Evolutionary conservation across 2,329 filamentous ascomycete genomes (phyloP).

Genomic region (Lachnellula willkommii): DNA sequence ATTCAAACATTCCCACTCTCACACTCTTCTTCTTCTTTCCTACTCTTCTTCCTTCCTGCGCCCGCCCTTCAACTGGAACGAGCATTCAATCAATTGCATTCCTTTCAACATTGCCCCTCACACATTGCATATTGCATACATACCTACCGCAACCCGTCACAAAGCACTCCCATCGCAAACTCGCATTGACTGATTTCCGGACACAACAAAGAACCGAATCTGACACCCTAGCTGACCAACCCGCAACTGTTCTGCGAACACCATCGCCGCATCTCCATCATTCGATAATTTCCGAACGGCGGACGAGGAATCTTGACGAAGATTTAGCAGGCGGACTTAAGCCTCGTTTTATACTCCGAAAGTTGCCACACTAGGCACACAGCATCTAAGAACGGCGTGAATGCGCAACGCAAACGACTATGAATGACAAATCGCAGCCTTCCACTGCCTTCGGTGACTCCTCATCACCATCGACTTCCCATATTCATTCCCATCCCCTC

Average conservation of each 20-base stretch:
- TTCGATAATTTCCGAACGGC: slow-evolving; percentile 10
- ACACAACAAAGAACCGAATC: slow-evolving; percentile 28
- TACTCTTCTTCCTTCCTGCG: not conserved
- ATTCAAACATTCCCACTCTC: not conserved
- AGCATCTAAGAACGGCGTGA: slow-evolving; percentile 14
- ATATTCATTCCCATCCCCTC: slow-evolving; percentile 16
- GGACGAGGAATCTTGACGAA: not conserved
- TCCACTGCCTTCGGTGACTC: slow-evolving; percentile 27
- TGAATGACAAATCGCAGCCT: slow-evolving; percentile 29
- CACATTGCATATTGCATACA: slow-evolving; percentile 6
- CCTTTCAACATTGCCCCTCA: slow-evolving; percentile 10
- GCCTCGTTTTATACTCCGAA: slow-evolving; percentile 13
- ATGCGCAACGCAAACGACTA: slow-evolving; percentile 14
- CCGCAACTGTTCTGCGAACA: slow-evolving; percentile 7
- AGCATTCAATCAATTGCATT: slow-evolving; percentile 13
- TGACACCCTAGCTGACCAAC: slow-evolving; percentile 24
- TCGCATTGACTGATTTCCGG: slow-evolving; percentile 24
- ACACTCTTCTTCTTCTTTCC: not conserved
- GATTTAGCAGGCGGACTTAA: slow-evolving; percentile 20
- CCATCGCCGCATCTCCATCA: not conserved
- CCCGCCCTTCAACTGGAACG: not conserved
- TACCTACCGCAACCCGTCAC: slow-evolving; percentile 4
- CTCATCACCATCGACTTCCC: slow-evolving; percentile 15
- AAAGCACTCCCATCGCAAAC: not conserved
- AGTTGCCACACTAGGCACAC: slow-evolving; percentile 23